Conservation (phyloP, 495 filamentous ascomycete genomes). For the Tuber brumale region DNA sequence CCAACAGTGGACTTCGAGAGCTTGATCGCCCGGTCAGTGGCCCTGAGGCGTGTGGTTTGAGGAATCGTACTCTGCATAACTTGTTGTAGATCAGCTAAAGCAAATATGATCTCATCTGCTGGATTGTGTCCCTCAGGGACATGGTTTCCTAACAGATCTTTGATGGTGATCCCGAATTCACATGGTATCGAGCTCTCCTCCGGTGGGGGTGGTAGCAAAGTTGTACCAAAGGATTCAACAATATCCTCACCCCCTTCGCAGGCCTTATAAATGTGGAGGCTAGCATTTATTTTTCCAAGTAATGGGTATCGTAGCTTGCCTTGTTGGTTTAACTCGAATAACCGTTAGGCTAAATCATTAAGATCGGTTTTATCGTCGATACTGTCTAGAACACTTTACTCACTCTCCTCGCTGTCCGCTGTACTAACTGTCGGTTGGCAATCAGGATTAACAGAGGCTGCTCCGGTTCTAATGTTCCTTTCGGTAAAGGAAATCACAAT, state of each 20-base stretch:
- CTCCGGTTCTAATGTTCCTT: slow-evolving; percentile 56
- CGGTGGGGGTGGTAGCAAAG: not conserved
- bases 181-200: not conserved
- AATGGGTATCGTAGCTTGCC: not conserved
- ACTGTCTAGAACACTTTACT: too few species aligned
- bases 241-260: too few species aligned
- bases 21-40: not conserved
- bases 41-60: not conserved
- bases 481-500: too few species aligned
- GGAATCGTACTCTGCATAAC: not conserved
- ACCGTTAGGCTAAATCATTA: not conserved
- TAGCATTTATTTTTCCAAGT: not conserved
- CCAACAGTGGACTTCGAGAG: not conserved
- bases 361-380: too few species aligned
- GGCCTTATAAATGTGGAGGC: not conserved
- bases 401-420: too few species aligned
- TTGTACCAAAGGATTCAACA: not conserved
- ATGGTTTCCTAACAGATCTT: not conserved
- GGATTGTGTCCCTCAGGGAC: not conserved
- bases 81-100: not conserved
- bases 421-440: too few species aligned
- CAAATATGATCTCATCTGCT: not conserved
- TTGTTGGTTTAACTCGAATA: not conserved
- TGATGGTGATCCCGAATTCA: not conserved
- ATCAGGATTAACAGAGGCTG: too few species aligned